A percentile compares a stretch with the other conserved stretches of the same genome.
These are phyloP conservation scores for Bombardia bombarda DNA, from an alignment of 495 filamentous ascomycete genomes.

Conservation along the genomic window DNA sequence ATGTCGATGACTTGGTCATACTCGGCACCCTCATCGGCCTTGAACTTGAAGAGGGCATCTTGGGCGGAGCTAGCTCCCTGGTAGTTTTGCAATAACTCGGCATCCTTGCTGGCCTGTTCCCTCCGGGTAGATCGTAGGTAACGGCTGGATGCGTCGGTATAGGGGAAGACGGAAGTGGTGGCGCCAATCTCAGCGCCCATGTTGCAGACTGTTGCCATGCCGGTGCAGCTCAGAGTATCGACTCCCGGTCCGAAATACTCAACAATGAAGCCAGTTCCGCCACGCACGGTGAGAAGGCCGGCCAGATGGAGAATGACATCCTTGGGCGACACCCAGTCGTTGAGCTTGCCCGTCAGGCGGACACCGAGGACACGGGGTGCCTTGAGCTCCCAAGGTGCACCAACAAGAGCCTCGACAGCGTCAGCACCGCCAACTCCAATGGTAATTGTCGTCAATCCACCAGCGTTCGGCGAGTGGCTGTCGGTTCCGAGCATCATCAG, in stretches of 20 bases:
- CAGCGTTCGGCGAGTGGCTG: slow-evolving; percentile 94
- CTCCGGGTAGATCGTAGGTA: slow-evolving; percentile 84
- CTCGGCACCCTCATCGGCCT: slow-evolving; percentile 68
- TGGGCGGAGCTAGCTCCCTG: slow-evolving; percentile 27
- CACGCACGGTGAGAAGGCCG: slow-evolving; percentile 84
- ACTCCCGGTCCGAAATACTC: slow-evolving; percentile 89
- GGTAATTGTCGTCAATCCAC: slow-evolving; percentile 86
- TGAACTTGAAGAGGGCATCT: slow-evolving; percentile 40
- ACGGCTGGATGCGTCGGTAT: slow-evolving; percentile 37
- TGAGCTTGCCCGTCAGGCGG: slow-evolving; percentile 71
- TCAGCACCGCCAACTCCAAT: slow-evolving; percentile 98
- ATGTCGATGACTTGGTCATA: slow-evolving; percentile 94
- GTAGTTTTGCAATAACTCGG: slow-evolving; percentile 41
- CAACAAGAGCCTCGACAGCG: slow-evolving; percentile 92
- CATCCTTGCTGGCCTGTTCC: slow-evolving; percentile 58
- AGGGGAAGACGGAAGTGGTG: slow-evolving; percentile 85
- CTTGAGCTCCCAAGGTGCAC: slow-evolving; percentile 95
- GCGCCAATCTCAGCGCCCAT: slow-evolving; percentile 89
- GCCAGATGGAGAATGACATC: slow-evolving; percentile 89
- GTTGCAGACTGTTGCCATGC: slow-evolving; percentile 88
- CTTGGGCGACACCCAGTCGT: slow-evolving; percentile 88
- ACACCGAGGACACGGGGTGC: slow-evolving; percentile 87
- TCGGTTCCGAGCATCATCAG: slow-evolving; percentile 99
- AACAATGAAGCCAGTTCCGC: slow-evolving; percentile 89
- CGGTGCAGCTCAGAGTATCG: slow-evolving; percentile 80